Base-by-base conservation (phyloP, 768 basidiomycete species). In the Podaxis sp. region DNA sequence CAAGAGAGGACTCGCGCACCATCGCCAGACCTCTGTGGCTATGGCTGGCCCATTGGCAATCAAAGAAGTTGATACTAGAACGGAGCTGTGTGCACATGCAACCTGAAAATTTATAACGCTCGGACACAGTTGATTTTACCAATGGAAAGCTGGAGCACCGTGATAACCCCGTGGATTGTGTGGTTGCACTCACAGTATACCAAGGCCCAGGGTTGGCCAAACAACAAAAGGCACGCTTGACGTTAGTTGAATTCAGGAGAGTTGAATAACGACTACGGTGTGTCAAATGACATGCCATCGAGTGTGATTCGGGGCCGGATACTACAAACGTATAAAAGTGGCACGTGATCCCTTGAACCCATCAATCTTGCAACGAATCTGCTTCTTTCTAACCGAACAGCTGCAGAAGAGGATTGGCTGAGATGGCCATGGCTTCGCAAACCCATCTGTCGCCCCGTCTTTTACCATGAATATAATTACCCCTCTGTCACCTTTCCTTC, bases 381-480 rank as follows among this genome's bases (percentile, higher is more conserved):
- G 49, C 4, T 51, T 46, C 44, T 28, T 24, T 51, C 49, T 22
- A 42, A 17, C 38, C 54, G 36, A 40, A 12, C 22, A 2, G 24
- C 2, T 19, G 44, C 15, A n/a, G 13, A 1, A 46, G 33, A 33
- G 33, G 30, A 33, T 33, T 33, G 30, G 7, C 17, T 15, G 44
- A n/a, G 4, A 17, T 51, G 3, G 13, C 8, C 48, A 24, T 51
- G 48, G 48, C 24, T 22, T 22, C 22, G 22, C 19, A 7, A 12
- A 11, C 24, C 24, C 24, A 51, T 24, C 49, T 51, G 49, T 51
- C 11, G 19, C n/a, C 26, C 49, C 49, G 11, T 51, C 6, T 1
- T 51, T 19, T 7, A 24, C 15, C 22, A 12, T 46, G 56, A 44
- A 38, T 57, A 57, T 57, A 57, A 57, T 57, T 46, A 57, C 42